A percentile compares a stretch with the other conserved stretches of the same genome.
These are phyloP conservation scores for Eimeria sp. DNA, from an alignment of 169 alveolate species.

Conservation along the genomic window DNA sequence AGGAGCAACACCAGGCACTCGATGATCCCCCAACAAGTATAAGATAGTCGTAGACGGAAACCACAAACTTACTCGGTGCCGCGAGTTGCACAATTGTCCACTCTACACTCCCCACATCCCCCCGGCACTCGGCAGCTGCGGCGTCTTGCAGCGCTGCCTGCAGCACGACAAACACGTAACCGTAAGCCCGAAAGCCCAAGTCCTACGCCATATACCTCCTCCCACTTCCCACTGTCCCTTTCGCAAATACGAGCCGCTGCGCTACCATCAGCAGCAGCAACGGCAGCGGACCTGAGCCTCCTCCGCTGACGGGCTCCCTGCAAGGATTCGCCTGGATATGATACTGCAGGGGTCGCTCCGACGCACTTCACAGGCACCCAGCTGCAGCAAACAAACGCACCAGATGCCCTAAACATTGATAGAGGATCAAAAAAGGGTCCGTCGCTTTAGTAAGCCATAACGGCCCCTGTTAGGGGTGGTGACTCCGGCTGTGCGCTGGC, in stretches of 20 bases:
- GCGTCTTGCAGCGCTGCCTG: constrained; percentile 45
- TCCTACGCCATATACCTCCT: not conserved
- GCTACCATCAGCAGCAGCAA: constrained; percentile 11
- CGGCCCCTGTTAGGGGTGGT: too few relatives aligned
- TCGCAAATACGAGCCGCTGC: not conserved
- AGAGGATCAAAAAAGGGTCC: too few relatives aligned
- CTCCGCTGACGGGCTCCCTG: constrained; percentile 4
- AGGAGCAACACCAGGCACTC: not conserved
- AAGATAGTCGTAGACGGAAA: not conserved
- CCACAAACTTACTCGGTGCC: constrained; percentile 22
- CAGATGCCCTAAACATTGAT: not conserved
- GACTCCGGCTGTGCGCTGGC: too few relatives aligned
- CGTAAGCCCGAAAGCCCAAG: not conserved
- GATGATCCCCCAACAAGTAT: not conserved
- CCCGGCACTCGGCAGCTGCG: constrained; percentile 32
- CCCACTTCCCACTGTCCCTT: not conserved
- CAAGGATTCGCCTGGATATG: constrained; percentile 23
- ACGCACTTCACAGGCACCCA: constrained; percentile 47
- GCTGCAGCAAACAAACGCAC: constrained; percentile 27
- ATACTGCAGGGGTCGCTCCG: constrained; percentile 36
- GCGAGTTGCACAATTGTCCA: constrained; percentile 68
- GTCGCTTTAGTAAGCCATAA: too few relatives aligned
- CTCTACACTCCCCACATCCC: constrained; percentile 30
- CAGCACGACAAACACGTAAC: constrained; percentile 2
- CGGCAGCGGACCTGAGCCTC: constrained; percentile 43